Conservation (phyloP, 192 early-diverging fungal genomes). For the Podila epigama region DNA sequence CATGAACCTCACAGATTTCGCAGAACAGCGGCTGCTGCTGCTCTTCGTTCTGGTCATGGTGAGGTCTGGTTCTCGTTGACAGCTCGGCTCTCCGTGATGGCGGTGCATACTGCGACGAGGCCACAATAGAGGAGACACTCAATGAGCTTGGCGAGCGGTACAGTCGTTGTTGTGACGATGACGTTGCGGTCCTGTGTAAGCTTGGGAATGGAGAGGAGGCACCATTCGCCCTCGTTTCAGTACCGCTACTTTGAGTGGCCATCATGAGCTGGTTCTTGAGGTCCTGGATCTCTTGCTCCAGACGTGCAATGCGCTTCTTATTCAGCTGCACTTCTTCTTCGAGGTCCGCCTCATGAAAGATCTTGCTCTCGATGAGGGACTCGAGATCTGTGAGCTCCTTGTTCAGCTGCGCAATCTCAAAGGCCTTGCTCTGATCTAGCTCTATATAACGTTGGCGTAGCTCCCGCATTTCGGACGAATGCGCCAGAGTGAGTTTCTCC, state of each 20-base stretch:
- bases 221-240: not conserved
- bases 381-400: conserved; percentile 74
- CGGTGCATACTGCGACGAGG: not conserved
- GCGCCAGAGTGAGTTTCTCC: conserved; percentile 50
- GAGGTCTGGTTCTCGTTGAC: not conserved
- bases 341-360: conserved; percentile 76
- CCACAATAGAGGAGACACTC: not conserved
- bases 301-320: conserved; percentile 46
- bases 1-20: conserved; percentile 74
- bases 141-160: not conserved
- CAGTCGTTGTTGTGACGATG: not conserved
- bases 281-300: conserved; percentile 57
- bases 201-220: not conserved
- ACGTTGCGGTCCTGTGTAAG: not conserved
- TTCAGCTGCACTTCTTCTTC: conserved; percentile 63
- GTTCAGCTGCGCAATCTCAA: conserved; percentile 64
- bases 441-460: conserved; percentile 59
- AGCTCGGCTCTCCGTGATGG: not conserved
- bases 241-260: not conserved
- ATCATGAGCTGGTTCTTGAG: conserved; percentile 51
- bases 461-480: conserved; percentile 59
- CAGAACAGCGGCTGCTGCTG: conserved; percentile 52
- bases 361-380: conserved; percentile 74
- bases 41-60: not conserved
- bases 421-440: conserved; percentile 65